Evolutionary conservation across 495 filamentous ascomycete species (phyloP), one percentile per base, ranked within the genome.

Genomic region (Trichocladium uniseriatum): DNA sequence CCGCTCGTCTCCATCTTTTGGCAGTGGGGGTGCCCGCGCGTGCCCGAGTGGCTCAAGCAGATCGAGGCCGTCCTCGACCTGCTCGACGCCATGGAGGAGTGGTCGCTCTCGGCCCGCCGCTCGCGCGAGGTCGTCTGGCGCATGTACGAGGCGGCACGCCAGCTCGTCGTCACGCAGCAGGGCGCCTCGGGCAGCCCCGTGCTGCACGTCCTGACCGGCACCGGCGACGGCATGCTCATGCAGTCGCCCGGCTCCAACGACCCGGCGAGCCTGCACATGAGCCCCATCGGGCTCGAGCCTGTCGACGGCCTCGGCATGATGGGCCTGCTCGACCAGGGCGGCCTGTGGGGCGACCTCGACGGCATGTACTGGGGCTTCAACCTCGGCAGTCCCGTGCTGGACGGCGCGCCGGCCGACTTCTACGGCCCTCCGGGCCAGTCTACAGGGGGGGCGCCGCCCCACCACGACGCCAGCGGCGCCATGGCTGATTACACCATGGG

Each of bases 1-100:
- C 86, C 86, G 0, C 73, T 91, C 3, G 73, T 91, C 7, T 80
- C 74, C 13, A 72, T 90, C 13, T 83, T 84, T 56, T 80, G 82
- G 70, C 78, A 81, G 55, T 78, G 78, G 61, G 71, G 71, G 43
- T 76, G 72, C 34, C 68, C 68, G 0, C 68, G 73, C 48, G 79
- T 74, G 65, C 60, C 71, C 54, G 61, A 79, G 64, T 67, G 79
- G 72, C 63, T 79, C 63, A 64, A 75, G 70, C 83, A 85, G 63
- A 78, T 88, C 36, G 82, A 87, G 63, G 77, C 70, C 14, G 81
- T 84, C 16, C 72, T 88, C 35, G 72, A 79, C 45, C 77, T 80
- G 5, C 76, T 89, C 32, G 81, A 83, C 43, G 79, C 77, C 3
- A 80, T 87, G 74, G 73, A 80, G 51, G 75, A 79, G 45, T 87